Conservation (phyloP, 345 rosid genomes). For the Pistacia vera region DNA sequence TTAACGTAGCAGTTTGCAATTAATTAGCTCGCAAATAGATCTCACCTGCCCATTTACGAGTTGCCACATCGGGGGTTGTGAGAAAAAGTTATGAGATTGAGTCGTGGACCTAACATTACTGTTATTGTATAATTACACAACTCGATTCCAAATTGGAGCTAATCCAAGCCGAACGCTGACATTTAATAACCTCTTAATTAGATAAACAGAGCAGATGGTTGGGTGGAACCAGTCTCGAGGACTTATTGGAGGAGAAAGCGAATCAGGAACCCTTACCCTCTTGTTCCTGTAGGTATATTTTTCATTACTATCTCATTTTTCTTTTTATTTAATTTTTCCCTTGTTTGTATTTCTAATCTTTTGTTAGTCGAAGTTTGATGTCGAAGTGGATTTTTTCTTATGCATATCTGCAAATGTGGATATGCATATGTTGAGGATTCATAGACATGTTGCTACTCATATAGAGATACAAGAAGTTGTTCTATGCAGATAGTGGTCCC, state of each 20-base stretch:
- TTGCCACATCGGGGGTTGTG: too few species aligned
- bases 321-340: not conserved
- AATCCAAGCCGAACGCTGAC: not conserved
- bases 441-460: not conserved
- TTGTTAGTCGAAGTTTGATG: not conserved
- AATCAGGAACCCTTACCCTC: constrained; percentile 47
- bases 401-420: not conserved
- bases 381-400: not conserved
- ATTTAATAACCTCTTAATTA: too few species aligned
- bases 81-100: too few species aligned
- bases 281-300: constrained; percentile 66
- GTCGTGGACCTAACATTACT: too few species aligned
- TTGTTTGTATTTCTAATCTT: not conserved
- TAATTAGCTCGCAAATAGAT: too few species aligned
- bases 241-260: constrained; percentile 58
- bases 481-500: constrained; percentile 59
- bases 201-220: constrained; percentile 35
- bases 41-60: too few species aligned
- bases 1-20: too few species aligned
- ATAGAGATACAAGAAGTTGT: not conserved
- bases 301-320: not conserved
- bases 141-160: not conserved
- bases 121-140: not conserved
- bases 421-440: not conserved
- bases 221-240: constrained; percentile 53